A percentile compares a stretch with the other conserved stretches of the same genome.
Conservation (phyloP, 768 basidiomycete genomes). For the Gelatoporia subvermispora region DNA sequence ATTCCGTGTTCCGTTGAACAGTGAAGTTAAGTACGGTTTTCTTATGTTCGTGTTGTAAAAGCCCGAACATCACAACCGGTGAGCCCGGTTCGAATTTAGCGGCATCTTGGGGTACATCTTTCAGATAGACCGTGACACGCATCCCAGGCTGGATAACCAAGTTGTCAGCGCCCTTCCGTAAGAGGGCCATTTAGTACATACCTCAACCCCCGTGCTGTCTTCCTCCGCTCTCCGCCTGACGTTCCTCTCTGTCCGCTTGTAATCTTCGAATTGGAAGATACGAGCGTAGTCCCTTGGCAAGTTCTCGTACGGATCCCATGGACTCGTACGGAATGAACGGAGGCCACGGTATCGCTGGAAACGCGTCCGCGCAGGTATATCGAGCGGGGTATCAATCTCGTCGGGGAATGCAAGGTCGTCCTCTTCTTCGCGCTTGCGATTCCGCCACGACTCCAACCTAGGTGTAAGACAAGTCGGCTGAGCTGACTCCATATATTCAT, state of each 20-base stretch:
- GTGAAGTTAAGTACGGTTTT: slow-evolving; percentile 88
- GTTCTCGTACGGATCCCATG: slow-evolving; percentile 97
- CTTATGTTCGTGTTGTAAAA: slow-evolving; percentile 96
- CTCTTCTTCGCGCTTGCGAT: slow-evolving; percentile 67
- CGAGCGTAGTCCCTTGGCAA: slow-evolving; percentile 89
- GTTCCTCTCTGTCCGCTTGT: slow-evolving; percentile 74
- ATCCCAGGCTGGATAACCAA: slow-evolving; percentile 62
- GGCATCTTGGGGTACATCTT: slow-evolving; percentile 67
- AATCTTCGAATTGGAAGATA: slow-evolving; percentile 97
- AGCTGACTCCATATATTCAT: slow-evolving; percentile 2
- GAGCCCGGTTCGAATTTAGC: slow-evolving; percentile 24
- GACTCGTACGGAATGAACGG: slow-evolving; percentile 89
- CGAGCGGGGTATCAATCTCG: slow-evolving; percentile 91
- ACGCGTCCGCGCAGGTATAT: slow-evolving; percentile 70
- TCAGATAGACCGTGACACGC: slow-evolving; percentile 73
- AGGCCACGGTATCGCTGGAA: slow-evolving; percentile 93
- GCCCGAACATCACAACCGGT: slow-evolving; percentile 69
- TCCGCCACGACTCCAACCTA: slow-evolving; percentile 68
- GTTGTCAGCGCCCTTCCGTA: neutral
- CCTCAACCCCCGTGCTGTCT: slow-evolving; percentile 60
- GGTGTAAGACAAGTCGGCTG: slow-evolving; percentile 6
- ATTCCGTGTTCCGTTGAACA: slow-evolving; percentile 94
- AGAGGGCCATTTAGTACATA: slow-evolving; percentile 22
- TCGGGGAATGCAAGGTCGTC: slow-evolving; percentile 91
- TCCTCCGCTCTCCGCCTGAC: slow-evolving; percentile 63